Percentiles rank a stretch among this genome's conserved stretches.
phyloP scores from a whole-genome alignment of 768 basidiomycete species.

The Leccinum longicurvipes region DNA sequence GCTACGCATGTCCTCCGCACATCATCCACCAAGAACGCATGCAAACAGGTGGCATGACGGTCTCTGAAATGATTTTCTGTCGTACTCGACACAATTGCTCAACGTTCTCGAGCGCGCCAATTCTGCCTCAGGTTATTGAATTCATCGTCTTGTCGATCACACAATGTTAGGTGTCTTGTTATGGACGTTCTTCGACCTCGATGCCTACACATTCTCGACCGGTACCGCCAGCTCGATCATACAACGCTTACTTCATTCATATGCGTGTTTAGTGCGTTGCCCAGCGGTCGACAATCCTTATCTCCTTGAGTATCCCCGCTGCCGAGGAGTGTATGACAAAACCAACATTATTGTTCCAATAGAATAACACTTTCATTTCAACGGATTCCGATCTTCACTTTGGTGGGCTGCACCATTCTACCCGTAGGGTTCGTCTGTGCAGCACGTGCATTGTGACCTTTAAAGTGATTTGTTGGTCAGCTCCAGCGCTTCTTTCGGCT shows the following conservation, averaged over 20 bases:
- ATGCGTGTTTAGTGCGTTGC: neutral
- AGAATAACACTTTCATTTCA: neutral
- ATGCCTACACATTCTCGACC: constrained; percentile 8
- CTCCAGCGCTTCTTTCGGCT: constrained; percentile 48
- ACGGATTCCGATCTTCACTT: neutral
- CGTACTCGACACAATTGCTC: neutral
- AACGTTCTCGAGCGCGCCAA: neutral
- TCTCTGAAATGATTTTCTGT: neutral
- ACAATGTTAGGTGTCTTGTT: neutral
- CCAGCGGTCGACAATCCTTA: neutral
- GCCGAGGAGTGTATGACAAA: neutral
- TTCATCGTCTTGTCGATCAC: neutral
- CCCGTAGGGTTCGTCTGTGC: neutral
- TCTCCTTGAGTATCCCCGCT: neutral
- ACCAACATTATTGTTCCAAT: neutral
- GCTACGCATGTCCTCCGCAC: neutral
- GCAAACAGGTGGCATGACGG: neutral
- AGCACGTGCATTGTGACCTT: neutral
- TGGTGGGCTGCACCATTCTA: neutral
- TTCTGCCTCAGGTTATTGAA: constrained; percentile 1
- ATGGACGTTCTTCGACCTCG: neutral
- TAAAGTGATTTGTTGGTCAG: constrained; percentile 24
- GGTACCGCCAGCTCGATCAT: neutral
- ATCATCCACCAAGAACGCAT: neutral
- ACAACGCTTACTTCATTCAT: neutral